Base-by-base conservation (phyloP, 2,329 filamentous ascomycete genomes). In the Pseudogymnoascus sp. region DNA sequence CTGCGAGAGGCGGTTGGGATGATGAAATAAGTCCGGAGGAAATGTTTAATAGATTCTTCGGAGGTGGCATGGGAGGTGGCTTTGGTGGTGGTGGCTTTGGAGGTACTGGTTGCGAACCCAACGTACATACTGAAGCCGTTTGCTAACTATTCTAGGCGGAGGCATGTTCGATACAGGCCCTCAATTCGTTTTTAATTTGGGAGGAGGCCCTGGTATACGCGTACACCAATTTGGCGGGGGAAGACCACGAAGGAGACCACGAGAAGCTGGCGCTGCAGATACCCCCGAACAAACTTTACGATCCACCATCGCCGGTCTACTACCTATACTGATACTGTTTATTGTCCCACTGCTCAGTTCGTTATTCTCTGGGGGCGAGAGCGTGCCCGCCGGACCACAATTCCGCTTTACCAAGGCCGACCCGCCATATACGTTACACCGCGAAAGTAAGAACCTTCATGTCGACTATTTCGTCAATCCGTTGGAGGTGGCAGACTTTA, bases 31-130 rank as follows among this genome's bases (percentile, higher is more conserved):
- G 90, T 62, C 93, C 95, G 0, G 95, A 99, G 76, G 95, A 99
- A 76, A 85, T 99, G 81, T 99, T 99, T 78, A 88, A 93, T 73
- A 86, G 93, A 67, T 99, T 99, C 83, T 99, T 99, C 79, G 91
- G 91, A 59, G 92, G 90, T 44, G 59, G 34, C 8, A 56, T 56
- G 50, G 50, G 50, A 18, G 88, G 82, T 7, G 76, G 76, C 12
- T 60, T 60, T 36, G 77, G 77, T 40, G 77, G 79, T 16, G 80
- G 82, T 70, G 83, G 84, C 59, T 86, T 89, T 64, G 86, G 86
- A 62, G 89, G 89, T 78, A 84, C 77, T 75, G 73, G 79, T 81
- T 70, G 80, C 76, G 67, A 12, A 34, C 28, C 28, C 75, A 74
- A 71, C 76, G 75, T 79, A 66, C 74, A n/a, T 59, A 16, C 34